phyloP scores from a whole-genome alignment of 2,329 filamentous ascomycete genomes.

The Tolypocladium endophyticum region DNA sequence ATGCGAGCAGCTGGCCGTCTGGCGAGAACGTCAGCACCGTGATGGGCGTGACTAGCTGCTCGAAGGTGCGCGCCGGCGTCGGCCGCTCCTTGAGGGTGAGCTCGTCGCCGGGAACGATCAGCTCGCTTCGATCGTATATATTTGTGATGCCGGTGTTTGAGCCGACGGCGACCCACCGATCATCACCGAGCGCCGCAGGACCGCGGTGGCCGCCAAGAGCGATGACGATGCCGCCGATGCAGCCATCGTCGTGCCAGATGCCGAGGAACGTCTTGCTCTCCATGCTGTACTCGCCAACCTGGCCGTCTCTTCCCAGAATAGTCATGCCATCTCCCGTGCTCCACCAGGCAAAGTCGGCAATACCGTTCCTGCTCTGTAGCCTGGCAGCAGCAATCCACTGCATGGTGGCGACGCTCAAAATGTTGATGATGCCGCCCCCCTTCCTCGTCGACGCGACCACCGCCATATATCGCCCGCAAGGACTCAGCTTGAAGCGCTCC shows the following conservation, averaged over 20 bases:
- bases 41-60: conserved; percentile 80
- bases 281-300: conserved; percentile 82
- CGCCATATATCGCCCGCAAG: conserved; percentile 78
- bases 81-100: conserved; percentile 54
- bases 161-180: conserved; percentile 83
- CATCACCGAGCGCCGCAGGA: conserved; percentile 55
- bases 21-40: conserved; percentile 72
- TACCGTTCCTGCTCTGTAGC: conserved; percentile 70
- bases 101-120: conserved; percentile 33
- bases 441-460: conserved; percentile 71
- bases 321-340: conserved; percentile 69
- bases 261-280: conserved; percentile 58
- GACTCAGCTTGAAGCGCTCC: conserved; percentile 82
- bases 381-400: conserved; percentile 83
- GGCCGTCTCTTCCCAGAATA: conserved; percentile 75
- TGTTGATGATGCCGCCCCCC: conserved; percentile 79
- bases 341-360: conserved; percentile 94
- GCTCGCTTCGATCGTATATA: conserved; percentile 72
- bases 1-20: conserved; percentile 80
- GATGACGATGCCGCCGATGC: conserved; percentile 73
- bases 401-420: conserved; percentile 67
- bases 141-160: conserved; percentile 84
- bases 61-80: conserved; percentile 61
- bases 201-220: conserved; percentile 63
- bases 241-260: conserved; percentile 84